Conservation (phyloP, 2,329 filamentous ascomycete species). For the Exophiala aquamarina region DNA sequence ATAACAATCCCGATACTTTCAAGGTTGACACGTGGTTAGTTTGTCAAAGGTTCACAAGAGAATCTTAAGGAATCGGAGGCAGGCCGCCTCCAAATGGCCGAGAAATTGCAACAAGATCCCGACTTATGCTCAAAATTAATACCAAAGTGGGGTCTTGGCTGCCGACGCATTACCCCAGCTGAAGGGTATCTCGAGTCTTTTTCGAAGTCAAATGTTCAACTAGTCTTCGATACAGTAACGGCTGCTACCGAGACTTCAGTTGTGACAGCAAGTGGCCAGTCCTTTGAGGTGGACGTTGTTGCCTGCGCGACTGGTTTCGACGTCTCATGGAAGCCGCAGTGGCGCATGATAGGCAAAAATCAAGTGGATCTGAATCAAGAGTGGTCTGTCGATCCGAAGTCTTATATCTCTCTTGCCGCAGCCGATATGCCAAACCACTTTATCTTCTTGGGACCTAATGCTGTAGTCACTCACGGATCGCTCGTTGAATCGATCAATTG, state of each 20-base stretch:
- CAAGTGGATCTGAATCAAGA: conserved; percentile 28
- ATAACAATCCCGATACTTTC: too few relatives aligned
- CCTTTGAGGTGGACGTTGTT: conserved; percentile 31
- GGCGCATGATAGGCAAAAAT: conserved; percentile 33
- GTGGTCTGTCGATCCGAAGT: conserved; percentile 30
- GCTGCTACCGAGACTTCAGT: conserved; percentile 28
- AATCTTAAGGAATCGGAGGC: conserved; percentile 7
- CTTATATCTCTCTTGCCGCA: conserved; percentile 29
- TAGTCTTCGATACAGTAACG: conserved; percentile 34
- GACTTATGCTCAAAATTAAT: conserved; percentile 30
- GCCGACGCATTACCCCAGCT: conserved; percentile 19
- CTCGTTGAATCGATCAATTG: conserved; percentile 27
- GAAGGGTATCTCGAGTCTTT: conserved; percentile 30
- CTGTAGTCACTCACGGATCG: conserved; percentile 30
- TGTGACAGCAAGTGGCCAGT: conserved; percentile 25
- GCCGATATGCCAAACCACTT: conserved; percentile 35
- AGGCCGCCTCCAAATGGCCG: conserved; percentile 11
- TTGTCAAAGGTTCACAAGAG: conserved; percentile 7
- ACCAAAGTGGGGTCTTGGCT: conserved; percentile 29
- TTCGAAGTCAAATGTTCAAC: conserved; percentile 36
- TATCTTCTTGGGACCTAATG: conserved; percentile 32
- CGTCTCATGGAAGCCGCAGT: conserved; percentile 36
- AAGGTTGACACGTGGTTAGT: background rate
- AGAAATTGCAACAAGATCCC: conserved; percentile 21
- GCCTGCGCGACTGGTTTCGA: conserved; percentile 44